Evolutionary conservation across 139 green algal species (phyloP), one percentile per base, ranked within the genome.

Genomic region (Pleodorina starrii): DNA sequence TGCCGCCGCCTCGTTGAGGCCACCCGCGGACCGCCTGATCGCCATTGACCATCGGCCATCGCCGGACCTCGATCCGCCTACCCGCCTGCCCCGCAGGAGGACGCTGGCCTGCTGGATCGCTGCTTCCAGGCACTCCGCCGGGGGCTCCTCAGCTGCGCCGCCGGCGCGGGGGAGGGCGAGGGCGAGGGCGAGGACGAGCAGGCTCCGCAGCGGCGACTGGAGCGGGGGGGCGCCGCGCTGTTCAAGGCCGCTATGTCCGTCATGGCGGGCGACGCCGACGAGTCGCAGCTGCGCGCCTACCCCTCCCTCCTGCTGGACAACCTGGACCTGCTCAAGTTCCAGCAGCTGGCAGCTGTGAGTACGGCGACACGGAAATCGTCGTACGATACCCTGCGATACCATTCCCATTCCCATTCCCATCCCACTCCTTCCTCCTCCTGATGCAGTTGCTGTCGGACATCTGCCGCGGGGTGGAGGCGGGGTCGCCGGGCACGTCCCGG

Each of bases 241-340:
- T 75, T 76, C 79, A 54, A 59, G 14, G 57, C 40, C 23, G 79
- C 57, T 0, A 6, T 60, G 23, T 36, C 23, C 5, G 25, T 75
- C 25, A 59, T 75, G 38, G 16, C 50, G 21, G 14, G 57, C 16
- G 79, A 75, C 27, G 79, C n/a, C 23, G 79, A 86, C 21, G 79
- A 86, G 11, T 4, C 17, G 6, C 16, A 46, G 57, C 59, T 75
- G 38, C 38, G 3, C 14, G 38, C 57, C 16, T 86, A 76, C 38
- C 79, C 79, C 5, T 25, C 27, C 27, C 17, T 86, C 50, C 79
- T 86, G 27, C 79, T 76, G 38, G 79, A 86, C 57, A 51, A 75
- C 42, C 9, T 86, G 27, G 79, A 86, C 57, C 21, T 75, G 27
- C 57, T 86, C 10, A 51, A 25, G 19, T 86, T 86, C 59, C 38